phyloP scores from a whole-genome alignment of 495 filamentous ascomycete genomes.

The Podospora pseudoanserina region DNA sequence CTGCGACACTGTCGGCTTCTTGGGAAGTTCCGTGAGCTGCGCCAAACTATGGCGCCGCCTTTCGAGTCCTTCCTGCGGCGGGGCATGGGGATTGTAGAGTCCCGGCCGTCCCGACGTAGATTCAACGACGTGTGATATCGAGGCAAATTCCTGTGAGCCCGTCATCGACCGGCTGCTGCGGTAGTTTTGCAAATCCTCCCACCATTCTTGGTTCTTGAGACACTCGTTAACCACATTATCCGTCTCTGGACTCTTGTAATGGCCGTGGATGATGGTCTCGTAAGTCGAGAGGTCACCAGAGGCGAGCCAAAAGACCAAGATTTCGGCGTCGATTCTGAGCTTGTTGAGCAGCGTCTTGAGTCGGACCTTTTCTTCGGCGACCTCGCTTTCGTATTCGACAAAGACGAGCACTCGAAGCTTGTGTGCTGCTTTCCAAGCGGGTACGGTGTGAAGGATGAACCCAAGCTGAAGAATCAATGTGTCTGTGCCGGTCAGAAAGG shows the following conservation, averaged over 20 bases:
- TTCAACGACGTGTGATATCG: conserved; percentile 32
- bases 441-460: conserved; percentile 78
- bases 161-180: conserved; percentile 56
- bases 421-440: conserved; percentile 75
- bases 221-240: conserved; percentile 53
- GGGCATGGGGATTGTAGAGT: conserved; percentile 28
- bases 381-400: conserved; percentile 83
- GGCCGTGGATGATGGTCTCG: conserved; percentile 72
- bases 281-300: conserved; percentile 69
- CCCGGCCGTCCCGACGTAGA: conserved; percentile 35
- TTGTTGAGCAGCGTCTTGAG: conserved; percentile 76
- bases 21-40: conserved; percentile 38
- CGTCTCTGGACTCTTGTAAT: conserved; percentile 41
- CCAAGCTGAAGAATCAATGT: conserved; percentile 84
- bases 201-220: conserved; percentile 73
- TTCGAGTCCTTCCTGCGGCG: conserved; percentile 22
- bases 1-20: conserved; percentile 62
- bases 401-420: conserved; percentile 75
- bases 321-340: conserved; percentile 73
- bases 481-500: conserved; percentile 41
- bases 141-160: conserved; percentile 35
- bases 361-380: conserved; percentile 71
- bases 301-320: conserved; percentile 78
- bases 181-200: conserved; percentile 66
- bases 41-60: conserved; percentile 37